Conservation (phyloP, 768 basidiomycete species). For the Lepiota venenata region DNA sequence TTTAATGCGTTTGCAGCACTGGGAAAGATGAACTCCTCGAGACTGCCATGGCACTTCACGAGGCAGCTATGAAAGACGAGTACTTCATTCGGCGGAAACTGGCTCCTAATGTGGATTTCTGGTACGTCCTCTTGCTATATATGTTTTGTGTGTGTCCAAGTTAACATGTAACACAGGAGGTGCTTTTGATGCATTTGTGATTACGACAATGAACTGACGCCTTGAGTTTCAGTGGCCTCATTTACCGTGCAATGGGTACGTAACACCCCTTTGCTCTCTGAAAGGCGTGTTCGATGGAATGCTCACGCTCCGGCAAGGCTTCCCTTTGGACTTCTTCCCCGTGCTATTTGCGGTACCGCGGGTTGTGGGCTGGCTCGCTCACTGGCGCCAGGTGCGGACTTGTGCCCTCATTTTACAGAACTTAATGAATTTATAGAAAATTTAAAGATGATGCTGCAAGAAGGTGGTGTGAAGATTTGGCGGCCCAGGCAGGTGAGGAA, state of each 20-base stretch:
- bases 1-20: conserved; percentile 44
- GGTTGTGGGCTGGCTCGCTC: conserved; percentile 91
- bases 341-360: conserved; percentile 91
- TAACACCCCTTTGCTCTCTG: not conserved
- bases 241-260: conserved; percentile 89
- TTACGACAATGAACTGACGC: conserved; percentile 2
- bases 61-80: conserved; percentile 86
- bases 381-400: conserved; percentile 77
- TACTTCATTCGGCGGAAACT: conserved; percentile 82
- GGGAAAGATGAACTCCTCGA: conserved; percentile 83
- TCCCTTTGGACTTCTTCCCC: conserved; percentile 93
- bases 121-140: conserved; percentile 44
- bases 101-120: conserved; percentile 91
- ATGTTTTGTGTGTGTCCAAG: conserved; percentile 9
- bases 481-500: conserved; percentile 69
- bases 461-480: conserved; percentile 93
- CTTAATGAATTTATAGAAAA: conserved; percentile 3
- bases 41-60: conserved; percentile 86
- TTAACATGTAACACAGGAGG: conserved; percentile 44
- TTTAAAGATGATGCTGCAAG: conserved; percentile 83
- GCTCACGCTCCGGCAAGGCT: conserved; percentile 45
- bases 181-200: conserved; percentile 10
- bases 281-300: not conserved
- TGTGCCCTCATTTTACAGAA: not conserved
- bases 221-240: conserved; percentile 57